phyloP scores from a whole-genome alignment of 768 basidiomycete genomes.

The Podaxis sp. region DNA sequence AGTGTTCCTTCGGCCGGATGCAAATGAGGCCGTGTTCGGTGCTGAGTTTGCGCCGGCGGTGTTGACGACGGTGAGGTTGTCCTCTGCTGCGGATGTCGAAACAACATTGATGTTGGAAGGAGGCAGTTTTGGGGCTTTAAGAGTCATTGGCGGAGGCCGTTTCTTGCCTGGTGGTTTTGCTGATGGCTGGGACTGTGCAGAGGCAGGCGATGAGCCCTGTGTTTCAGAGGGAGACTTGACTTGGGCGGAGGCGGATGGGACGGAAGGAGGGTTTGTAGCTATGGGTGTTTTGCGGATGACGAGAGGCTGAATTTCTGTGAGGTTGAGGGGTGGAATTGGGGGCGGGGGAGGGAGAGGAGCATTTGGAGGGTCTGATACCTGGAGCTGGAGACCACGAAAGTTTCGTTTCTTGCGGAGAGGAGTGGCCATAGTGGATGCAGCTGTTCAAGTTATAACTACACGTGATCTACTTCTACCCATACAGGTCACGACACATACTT shows the following conservation, averaged over 20 bases:
- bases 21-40: slow-evolving; percentile 26
- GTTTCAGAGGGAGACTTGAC: no score
- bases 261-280: slow-evolving; percentile 17
- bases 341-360: slow-evolving; percentile 16
- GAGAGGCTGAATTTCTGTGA: neutral
- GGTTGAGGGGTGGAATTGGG: slow-evolving; percentile 18
- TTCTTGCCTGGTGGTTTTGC: slow-evolving; percentile 46
- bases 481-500: slow-evolving; percentile 36
- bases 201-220: neutral
- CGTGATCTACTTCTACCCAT: slow-evolving; percentile 1
- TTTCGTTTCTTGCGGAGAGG: slow-evolving; percentile 86
- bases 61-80: slow-evolving; percentile 44
- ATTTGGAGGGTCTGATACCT: slow-evolving; percentile 38
- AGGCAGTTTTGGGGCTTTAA: slow-evolving; percentile 68
- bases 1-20: slow-evolving; percentile 59
- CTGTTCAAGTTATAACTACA: slow-evolving; percentile 8
- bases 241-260: neutral
- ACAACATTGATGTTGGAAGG: slow-evolving; percentile 35
- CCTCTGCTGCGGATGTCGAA: slow-evolving; percentile 27
- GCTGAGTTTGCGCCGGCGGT: slow-evolving; percentile 56
- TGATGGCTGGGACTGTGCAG: slow-evolving; percentile 22
- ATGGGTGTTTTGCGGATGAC: slow-evolving; percentile 10
- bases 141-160: slow-evolving; percentile 79
- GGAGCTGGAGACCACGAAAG: slow-evolving; percentile 82
- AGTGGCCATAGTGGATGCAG: slow-evolving; percentile 39